Base-by-base conservation (phyloP, 768 basidiomycete genomes). In the Auriscalpium vulgare region DNA sequence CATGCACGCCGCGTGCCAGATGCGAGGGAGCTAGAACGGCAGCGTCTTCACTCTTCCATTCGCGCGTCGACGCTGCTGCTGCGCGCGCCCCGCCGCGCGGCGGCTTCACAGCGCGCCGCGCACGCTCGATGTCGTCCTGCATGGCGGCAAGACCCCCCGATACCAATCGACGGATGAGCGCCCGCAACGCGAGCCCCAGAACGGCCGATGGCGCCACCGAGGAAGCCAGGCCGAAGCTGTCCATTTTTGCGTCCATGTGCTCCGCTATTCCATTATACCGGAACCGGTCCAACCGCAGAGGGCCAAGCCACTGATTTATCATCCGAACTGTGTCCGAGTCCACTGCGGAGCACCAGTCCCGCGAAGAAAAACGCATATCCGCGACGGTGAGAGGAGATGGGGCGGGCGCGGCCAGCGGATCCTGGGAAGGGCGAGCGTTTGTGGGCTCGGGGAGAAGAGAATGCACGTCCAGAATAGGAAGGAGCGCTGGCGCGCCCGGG, bases 401-500 rank as follows among this genome's bases (percentile, higher is more conserved):
- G 44, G 57, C 38, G n/a, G 58, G 17, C 40, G 17, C 13, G 13
- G 2, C 43, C 47, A 37, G 17, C 36, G 59, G 56, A 16, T 50
- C 56, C 23, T 56, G 57, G 38, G 60, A 57, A 36, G 51, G 16
- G n/a, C 16, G 34, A 13, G 45, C 19, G 4, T 11, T 37, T 13
- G 43, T 16, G 10, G 11, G n/a, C 11, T 8, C 51, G 16, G 23
- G 19, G 34, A 59, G 44, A 29, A 56, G 35, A 5, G 47, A 37
- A 34, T 45, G 46, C 46, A 59, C 47, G 47, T 59, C 58, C 21
- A 56, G 4, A 45, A 56, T 51, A 45, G 58, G 58, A n/a, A 56
- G 23, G 6, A 38, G 35, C 51, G 52, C 46, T 23, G n/a, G n/a
- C 8, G 16, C 29, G 11, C 21, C 34, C 7, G 47, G 51, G 50